These are phyloP conservation scores for Auxenochlorella protothecoides DNA, from an alignment of 139 green algal species.

Conservation along the genomic window DNA sequence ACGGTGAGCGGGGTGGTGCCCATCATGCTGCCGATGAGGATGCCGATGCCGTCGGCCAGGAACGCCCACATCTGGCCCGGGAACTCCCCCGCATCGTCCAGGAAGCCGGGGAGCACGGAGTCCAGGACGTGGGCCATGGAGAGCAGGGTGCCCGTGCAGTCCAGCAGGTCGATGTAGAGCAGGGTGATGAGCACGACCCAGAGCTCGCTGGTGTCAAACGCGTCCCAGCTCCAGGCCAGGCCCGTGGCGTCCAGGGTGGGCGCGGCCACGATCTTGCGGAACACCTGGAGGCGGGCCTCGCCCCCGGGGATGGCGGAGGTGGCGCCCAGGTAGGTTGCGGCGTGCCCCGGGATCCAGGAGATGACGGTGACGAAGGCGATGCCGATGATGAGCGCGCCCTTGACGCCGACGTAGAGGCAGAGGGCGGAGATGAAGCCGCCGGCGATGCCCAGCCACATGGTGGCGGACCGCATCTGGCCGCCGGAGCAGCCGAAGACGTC, in stretches of 20 bases:
- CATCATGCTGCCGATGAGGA: conserved; percentile 55
- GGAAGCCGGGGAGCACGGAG: conserved; percentile 45
- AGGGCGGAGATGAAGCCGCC: conserved; percentile 55
- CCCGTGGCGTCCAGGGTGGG: conserved; percentile 32
- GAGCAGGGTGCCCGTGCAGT: conserved; percentile 62
- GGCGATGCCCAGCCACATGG: conserved; percentile 62
- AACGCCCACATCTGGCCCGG: conserved; percentile 48
- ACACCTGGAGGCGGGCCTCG: conserved; percentile 38
- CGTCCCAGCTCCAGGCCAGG: conserved; percentile 32
- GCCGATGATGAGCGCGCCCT: conserved; percentile 57
- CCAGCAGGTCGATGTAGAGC: conserved; percentile 74
- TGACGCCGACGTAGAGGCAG: conserved; percentile 43
- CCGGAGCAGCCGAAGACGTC: conserved; percentile 17
- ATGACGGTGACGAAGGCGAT: conserved; percentile 77
- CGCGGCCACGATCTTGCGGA: conserved; percentile 46
- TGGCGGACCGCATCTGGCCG: conserved; percentile 38
- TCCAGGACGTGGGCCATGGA: conserved; percentile 65
- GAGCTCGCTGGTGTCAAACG: conserved; percentile 25
- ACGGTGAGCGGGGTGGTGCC: conserved; percentile 62
- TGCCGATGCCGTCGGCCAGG: conserved; percentile 50
- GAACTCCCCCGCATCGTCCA: conserved; percentile 46
- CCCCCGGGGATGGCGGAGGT: conserved; percentile 36
- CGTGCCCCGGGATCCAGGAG: conserved; percentile 63
- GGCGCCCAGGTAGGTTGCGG: conserved; percentile 46
- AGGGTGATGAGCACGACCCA: conserved; percentile 69